Base-by-base conservation (phyloP, 2,329 filamentous ascomycete genomes). In the Hortaea sp. region DNA sequence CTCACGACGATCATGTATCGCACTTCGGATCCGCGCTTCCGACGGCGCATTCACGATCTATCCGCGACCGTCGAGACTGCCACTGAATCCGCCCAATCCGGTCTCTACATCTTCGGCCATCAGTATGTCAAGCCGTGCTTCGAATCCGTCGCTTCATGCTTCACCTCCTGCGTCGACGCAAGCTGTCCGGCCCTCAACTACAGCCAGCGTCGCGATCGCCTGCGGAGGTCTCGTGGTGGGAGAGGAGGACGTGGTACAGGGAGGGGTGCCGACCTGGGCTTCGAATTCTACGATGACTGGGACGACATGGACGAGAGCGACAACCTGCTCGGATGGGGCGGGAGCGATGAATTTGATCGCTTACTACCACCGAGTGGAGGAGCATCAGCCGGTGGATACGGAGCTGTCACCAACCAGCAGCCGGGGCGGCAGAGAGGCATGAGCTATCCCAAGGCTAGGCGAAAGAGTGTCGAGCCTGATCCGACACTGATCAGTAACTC, bases 241-340 rank as follows among this genome's bases (percentile, higher is more conserved):
- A 68, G 73, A 20, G 66, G 69, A 46, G 64, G 71, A 50, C 79
- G 78, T 2, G 67, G 80, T 3, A n/a, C 9, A 9, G 32, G 9
- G 32, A 35, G 32, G 4, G n/a, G 38, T 43, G 85, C 88, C 29
- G 89, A 95, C 66, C 79, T 85, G 58, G 89, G 79, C 59, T 97
- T 97, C 63, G 90, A 95, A 65, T 97, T 97, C 64, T 97, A 97
- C 69, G 90, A 95, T 66, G 90, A 95, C 66, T 97, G 90, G 90
- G 88, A 95, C 50, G 74, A 77, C 40, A 75, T 79, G 45, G 76
- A 80, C 29, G 75, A 77, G 43, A 72, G 71, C 31, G 76, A 80
- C 35, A 76, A 81, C 0, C 65, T 90, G 41, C 69, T 89, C 44
- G 82, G 79, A 40, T 94, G 88, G 85, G 82, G 83, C 35, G 68